Evolutionary conservation across 768 basidiomycete genomes (phyloP).

Genomic region (Leccinum sublutescens): DNA sequence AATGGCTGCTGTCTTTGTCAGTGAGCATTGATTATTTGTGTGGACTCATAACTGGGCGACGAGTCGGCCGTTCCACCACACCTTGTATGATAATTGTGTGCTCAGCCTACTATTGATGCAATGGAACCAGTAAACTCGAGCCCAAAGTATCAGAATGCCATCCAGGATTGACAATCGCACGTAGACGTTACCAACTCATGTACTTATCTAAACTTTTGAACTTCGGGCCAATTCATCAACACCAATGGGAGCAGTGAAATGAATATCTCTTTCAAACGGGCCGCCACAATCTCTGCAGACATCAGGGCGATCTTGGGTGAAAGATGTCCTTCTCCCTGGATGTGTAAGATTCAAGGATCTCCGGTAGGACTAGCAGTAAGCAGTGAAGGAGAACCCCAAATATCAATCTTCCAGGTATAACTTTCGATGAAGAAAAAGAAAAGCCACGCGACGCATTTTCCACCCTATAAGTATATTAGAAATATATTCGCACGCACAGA

Average conservation of each 20-base stretch:
- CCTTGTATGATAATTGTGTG: not conserved
- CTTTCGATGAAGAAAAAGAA: slow-evolving; percentile 50
- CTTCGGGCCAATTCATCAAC: not conserved
- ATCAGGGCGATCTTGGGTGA: slow-evolving; percentile 69
- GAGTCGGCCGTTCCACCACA: not conserved
- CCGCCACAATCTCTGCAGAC: slow-evolving; percentile 45
- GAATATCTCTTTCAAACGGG: slow-evolving; percentile 62
- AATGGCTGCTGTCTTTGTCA: slow-evolving; percentile 85
- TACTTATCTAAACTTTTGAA: not conserved
- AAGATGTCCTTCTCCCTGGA: slow-evolving; percentile 58
- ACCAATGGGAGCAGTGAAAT: not conserved
- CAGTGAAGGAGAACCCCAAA: slow-evolving; percentile 54
- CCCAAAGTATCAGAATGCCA: not conserved
- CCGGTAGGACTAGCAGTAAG: slow-evolving; percentile 29
- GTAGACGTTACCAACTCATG: not conserved
- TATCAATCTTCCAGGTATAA: slow-evolving; percentile 71
- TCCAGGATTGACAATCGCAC: not conserved
- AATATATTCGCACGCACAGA: slow-evolving; percentile 49
- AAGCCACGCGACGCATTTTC: not conserved
- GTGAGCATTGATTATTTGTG: slow-evolving; percentile 60
- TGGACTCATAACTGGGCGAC: not conserved
- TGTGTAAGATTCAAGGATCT: slow-evolving; percentile 53
- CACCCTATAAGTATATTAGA: slow-evolving; percentile 7
- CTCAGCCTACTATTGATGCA: not conserved
- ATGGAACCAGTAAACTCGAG: not conserved